A percentile compares a stretch with the other conserved stretches of the same genome.
phyloP scores from a whole-genome alignment of 306 rosid genomes.

The Cucurbita moschata region DNA sequence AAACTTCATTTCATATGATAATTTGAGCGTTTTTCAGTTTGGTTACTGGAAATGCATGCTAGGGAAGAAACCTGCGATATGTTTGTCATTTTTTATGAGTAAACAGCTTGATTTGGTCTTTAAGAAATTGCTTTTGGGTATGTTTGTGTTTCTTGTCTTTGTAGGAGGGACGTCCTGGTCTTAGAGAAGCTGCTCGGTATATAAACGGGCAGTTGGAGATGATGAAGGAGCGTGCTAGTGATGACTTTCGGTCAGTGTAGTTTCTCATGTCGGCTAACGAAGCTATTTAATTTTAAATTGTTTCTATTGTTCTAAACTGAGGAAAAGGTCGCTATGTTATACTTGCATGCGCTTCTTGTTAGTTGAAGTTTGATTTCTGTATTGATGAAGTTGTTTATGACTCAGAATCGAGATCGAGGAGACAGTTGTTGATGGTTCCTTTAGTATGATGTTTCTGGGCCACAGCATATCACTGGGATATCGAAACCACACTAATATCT shows the following conservation, averaged over 20 bases:
- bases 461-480: constrained; percentile 65
- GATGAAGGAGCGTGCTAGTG: constrained; percentile 51
- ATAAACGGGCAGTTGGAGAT: constrained; percentile 52
- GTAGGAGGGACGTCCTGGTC: constrained; percentile 94
- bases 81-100: not conserved
- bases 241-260: constrained; percentile 41
- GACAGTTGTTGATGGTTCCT: constrained; percentile 70
- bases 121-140: constrained; percentile 17
- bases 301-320: not conserved
- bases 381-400: not conserved
- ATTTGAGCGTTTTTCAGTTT: not conserved
- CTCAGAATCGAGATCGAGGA: constrained; percentile 91
- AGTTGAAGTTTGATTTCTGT: constrained; percentile 7
- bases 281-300: not conserved
- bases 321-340: not conserved
- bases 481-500: constrained; percentile 66
- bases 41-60: not conserved
- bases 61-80: not conserved
- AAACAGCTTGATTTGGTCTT: not conserved
- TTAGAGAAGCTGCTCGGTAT: constrained; percentile 65
- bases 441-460: constrained; percentile 77
- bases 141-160: constrained; percentile 2
- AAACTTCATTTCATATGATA: not conserved
- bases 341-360: not conserved
- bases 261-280: not conserved